Percentiles rank a stretch among this genome's conserved stretches.
Conservation (phyloP, 352 stramenopile genomes). For the Phytophthora ohioensis region DNA sequence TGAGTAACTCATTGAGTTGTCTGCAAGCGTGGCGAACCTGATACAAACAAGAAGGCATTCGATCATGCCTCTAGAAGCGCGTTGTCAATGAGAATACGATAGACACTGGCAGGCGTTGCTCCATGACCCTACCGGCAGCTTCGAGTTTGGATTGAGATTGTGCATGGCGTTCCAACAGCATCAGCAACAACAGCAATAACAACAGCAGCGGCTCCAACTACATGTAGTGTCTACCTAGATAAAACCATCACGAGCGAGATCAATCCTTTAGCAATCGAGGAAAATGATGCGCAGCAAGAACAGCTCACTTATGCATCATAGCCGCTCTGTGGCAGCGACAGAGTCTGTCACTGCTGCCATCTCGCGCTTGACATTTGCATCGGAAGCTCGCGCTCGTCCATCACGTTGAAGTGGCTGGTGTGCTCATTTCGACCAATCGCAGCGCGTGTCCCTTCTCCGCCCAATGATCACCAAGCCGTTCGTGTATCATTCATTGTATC, state of each 20-base stretch:
- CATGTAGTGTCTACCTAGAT: no score
- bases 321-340: no score
- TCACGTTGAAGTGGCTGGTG: constrained; percentile 19
- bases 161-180: no score
- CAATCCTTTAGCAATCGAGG: no score
- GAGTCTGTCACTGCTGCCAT: no score
- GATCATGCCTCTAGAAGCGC: background rate
- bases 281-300: no score
- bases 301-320: no score
- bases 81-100: background rate
- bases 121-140: background rate
- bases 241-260: no score
- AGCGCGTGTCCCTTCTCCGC: background rate
- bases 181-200: no score
- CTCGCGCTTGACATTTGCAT: background rate
- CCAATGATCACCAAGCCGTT: constrained; percentile 15
- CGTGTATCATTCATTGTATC: constrained; percentile 21
- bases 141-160: no score
- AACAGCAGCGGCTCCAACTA: no score
- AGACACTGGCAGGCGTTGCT: no score
- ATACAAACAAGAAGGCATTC: background rate
- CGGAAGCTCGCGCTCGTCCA: background rate
- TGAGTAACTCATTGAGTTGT: background rate
- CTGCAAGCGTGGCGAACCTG: background rate
- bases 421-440: constrained; percentile 12